A percentile compares a stretch with the other conserved stretches of the same genome.
Conservation (phyloP, 169 alveolate species). For the Cryptosporidium tyzzeri region DNA sequence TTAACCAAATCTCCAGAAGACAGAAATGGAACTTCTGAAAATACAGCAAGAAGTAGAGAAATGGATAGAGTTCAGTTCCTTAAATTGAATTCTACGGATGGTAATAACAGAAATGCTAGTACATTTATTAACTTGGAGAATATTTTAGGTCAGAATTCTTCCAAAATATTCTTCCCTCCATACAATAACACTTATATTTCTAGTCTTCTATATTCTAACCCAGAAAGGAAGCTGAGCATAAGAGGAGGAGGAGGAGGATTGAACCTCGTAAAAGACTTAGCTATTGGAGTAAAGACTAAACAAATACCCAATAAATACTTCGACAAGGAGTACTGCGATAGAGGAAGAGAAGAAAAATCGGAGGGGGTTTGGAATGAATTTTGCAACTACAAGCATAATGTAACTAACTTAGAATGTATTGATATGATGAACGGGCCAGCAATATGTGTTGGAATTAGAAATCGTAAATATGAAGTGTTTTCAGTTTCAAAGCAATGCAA, state of each 20-base stretch:
- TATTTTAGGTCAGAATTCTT: not conserved
- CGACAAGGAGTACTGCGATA: conserved; percentile 24
- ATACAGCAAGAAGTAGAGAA: not conserved
- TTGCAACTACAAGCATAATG: conserved; percentile 16
- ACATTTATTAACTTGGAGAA: not conserved
- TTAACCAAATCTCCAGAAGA: not conserved
- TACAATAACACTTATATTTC: not conserved
- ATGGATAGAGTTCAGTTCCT: not conserved
- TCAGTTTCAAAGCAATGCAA: conserved; percentile 48
- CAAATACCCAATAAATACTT: conserved; percentile 11
- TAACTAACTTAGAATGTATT: conserved; percentile 57
- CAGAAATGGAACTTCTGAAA: not conserved
- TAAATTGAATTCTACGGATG: not conserved
- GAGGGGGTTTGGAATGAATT: conserved; percentile 24
- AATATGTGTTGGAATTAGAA: conserved; percentile 70
- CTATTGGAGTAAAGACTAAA: not conserved
- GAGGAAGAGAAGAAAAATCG: not conserved
- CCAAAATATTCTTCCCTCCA: not conserved
- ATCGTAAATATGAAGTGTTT: conserved; percentile 39
- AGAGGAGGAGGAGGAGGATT: not conserved
- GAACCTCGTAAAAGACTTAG: not conserved
- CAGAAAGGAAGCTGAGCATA: conserved; percentile 11
- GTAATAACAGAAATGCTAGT: too few species aligned
- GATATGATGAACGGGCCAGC: conserved; percentile 74
- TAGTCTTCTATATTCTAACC: not conserved